Base-by-base conservation (phyloP, 2,329 filamentous ascomycete species). In the Microsporum audouinii region DNA sequence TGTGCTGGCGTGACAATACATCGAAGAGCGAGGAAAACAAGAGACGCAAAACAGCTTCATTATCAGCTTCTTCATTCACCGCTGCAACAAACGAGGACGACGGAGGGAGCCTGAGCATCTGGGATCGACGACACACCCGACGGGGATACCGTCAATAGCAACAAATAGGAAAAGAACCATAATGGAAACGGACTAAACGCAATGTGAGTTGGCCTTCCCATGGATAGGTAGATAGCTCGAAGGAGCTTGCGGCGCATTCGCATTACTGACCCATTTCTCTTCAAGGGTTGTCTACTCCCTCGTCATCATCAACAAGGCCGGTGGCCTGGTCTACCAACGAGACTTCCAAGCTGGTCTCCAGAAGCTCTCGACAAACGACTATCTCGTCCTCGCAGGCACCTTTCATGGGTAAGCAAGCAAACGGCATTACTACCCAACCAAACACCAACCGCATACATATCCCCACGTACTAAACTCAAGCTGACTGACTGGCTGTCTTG, bases 241-340 rank as follows among this genome's bases (percentile, higher is more conserved):
- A 7, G 31, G 45, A 31, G 23, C 29, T 31, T 34, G 33, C 49
- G 31, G 17, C 14, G 10, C 31, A 29, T 36, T 12, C 41, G 29
- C 31, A 38, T 31, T 27, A 49, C 57, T 59, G 5, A 59, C 31
- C 8, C 2, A 38, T 14, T 27, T 17, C 14, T 23, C 5, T 5
- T 27, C 14, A 68, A 97, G 91, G 94, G 89, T 91, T 66, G 88
- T 99, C 74, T 94, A 95, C 75, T 86, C 91, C 62, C 87, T 99
- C 71, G 91, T 97, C 73, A 88, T 99, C 73, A 96, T 99, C 80
- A 97, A 96, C 81, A 99, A 99, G 82, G 91, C 94, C 66, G 94
- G 91, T 63, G 94, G 94, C 69, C 83, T 99, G 60, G 87, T 99
- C 76, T 99, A 95, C 80, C 92, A 97, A 77, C 89, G 91, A 68